Percentiles rank a stretch among this genome's conserved stretches.
Evolutionary conservation across 352 stramenopile species (phyloP).

Genomic region (Plasmopara viticola): DNA sequence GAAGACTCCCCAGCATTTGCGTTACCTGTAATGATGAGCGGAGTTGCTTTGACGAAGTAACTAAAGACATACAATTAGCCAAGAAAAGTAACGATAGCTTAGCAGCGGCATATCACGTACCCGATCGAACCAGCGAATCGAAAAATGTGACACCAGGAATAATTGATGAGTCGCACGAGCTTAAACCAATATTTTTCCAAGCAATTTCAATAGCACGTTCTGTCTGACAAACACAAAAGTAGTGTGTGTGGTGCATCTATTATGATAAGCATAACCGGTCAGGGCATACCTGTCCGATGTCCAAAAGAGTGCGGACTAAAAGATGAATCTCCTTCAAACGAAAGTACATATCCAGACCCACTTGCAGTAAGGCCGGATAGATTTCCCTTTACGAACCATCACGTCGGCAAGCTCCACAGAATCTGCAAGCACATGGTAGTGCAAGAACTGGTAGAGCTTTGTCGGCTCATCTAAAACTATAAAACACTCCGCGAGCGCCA

Average conservation of each 20-base stretch:
- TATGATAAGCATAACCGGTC: neutral
- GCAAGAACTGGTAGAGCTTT: slow-evolving; percentile 64
- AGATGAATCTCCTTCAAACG: slow-evolving; percentile 37
- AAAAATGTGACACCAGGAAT: slow-evolving; percentile 43
- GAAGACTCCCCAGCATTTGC: slow-evolving; percentile 42
- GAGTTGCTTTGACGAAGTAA: slow-evolving; percentile 13
- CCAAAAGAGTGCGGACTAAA: slow-evolving; percentile 46
- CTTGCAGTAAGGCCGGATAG: slow-evolving; percentile 37
- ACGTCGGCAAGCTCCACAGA: slow-evolving; percentile 52
- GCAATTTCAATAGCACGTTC: slow-evolving; percentile 42
- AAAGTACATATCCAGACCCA: slow-evolving; percentile 65
- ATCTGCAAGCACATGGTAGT: slow-evolving; percentile 49
- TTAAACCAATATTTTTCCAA: slow-evolving; percentile 36
- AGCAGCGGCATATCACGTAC: slow-evolving; percentile 4
- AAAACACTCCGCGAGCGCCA: slow-evolving; percentile 47
- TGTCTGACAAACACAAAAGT: slow-evolving; percentile 19
- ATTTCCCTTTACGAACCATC: slow-evolving; percentile 27
- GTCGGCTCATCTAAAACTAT: slow-evolving; percentile 32
- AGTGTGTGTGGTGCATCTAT: neutral
- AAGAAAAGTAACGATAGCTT: neutral
- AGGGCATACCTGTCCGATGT: slow-evolving; percentile 33
- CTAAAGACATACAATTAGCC: slow-evolving; percentile 20
- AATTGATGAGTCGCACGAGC: slow-evolving; percentile 30
- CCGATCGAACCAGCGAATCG: slow-evolving; percentile 31
- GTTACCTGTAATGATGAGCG: slow-evolving; percentile 33